Conservation (phyloP, 139 green algal species). For the Chlamydomonas asymmetrica region DNA sequence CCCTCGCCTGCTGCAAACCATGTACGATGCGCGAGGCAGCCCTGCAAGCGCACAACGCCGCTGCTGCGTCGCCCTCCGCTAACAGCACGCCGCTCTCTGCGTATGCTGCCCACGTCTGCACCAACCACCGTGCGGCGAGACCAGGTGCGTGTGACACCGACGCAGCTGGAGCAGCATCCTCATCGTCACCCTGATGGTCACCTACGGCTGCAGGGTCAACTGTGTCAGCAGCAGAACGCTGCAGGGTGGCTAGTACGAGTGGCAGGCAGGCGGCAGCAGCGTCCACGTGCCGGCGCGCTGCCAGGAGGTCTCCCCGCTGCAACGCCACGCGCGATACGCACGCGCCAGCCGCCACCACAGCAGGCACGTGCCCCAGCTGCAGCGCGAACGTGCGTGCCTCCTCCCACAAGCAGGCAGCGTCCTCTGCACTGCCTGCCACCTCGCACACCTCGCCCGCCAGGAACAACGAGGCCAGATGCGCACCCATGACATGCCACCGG, state of each 20-base stretch:
- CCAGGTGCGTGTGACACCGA: too few species aligned
- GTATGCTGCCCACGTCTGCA: too few species aligned
- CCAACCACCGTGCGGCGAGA: too few species aligned
- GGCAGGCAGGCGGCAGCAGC: not conserved
- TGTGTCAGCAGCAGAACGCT: not conserved
- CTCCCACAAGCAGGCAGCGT: slow-evolving; percentile 47
- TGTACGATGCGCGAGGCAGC: too few species aligned
- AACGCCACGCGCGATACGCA: not conserved
- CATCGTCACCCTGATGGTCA: not conserved
- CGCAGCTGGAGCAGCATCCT: too few species aligned
- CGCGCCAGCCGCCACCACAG: not conserved
- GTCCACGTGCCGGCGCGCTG: not conserved
- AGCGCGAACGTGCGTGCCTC: slow-evolving; percentile 38
- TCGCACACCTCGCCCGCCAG: slow-evolving; percentile 53
- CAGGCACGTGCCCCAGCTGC: not conserved
- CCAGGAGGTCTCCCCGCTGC: not conserved
- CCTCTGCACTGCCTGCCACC: slow-evolving; percentile 42
- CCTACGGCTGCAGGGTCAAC: slow-evolving; percentile 3
- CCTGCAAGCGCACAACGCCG: too few species aligned
- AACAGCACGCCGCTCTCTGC: too few species aligned
- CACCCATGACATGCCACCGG: slow-evolving; percentile 33
- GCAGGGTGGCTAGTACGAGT: not conserved
- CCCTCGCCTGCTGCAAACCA: too few species aligned
- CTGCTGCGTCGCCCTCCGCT: too few species aligned
- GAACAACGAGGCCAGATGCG: slow-evolving; percentile 49